A percentile compares a stretch with the other conserved stretches of the same genome.
These are phyloP conservation scores for Stachybotrys echinatus DNA, from an alignment of 2,329 filamentous ascomycete species.

Conservation along the genomic window DNA sequence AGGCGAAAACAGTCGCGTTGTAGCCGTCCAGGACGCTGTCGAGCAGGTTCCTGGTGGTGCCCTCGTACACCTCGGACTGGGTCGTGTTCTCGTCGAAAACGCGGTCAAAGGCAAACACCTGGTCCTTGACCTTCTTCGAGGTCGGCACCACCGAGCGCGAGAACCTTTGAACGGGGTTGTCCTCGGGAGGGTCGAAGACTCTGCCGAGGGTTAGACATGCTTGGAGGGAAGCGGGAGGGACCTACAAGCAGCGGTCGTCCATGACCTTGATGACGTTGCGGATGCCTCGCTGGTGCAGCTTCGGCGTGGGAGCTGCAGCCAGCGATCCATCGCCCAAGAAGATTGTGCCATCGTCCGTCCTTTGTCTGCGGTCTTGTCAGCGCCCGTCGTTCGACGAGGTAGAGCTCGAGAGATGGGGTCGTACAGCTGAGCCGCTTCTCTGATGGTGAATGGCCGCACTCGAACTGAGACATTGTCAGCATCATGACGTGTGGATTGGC, in stretches of 20 bases:
- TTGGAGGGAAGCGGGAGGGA: slow-evolving; percentile 11
- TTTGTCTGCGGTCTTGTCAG: slow-evolving; percentile 38
- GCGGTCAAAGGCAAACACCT: slow-evolving; percentile 93
- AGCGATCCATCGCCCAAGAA: slow-evolving; percentile 97
- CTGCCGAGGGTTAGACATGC: slow-evolving; percentile 40
- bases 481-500: neutral
- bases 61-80: slow-evolving; percentile 91
- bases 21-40: slow-evolving; percentile 96
- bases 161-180: slow-evolving; percentile 86
- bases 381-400: neutral
- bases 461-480: slow-evolving; percentile 46
- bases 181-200: slow-evolving; percentile 94
- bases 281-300: slow-evolving; percentile 79
- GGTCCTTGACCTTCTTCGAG: slow-evolving; percentile 93
- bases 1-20: slow-evolving; percentile 98
- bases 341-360: slow-evolving; percentile 75
- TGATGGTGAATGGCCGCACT: slow-evolving; percentile 71
- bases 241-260: slow-evolving; percentile 92
- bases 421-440: slow-evolving; percentile 88
- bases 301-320: slow-evolving; percentile 79
- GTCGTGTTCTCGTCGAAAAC: slow-evolving; percentile 95
- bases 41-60: slow-evolving; percentile 82
- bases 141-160: slow-evolving; percentile 73
- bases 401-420: slow-evolving; percentile 11
- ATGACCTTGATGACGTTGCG: slow-evolving; percentile 92